Conservation (phyloP, 805 yeast species). For the Nadsonia fulvescens region DNA sequence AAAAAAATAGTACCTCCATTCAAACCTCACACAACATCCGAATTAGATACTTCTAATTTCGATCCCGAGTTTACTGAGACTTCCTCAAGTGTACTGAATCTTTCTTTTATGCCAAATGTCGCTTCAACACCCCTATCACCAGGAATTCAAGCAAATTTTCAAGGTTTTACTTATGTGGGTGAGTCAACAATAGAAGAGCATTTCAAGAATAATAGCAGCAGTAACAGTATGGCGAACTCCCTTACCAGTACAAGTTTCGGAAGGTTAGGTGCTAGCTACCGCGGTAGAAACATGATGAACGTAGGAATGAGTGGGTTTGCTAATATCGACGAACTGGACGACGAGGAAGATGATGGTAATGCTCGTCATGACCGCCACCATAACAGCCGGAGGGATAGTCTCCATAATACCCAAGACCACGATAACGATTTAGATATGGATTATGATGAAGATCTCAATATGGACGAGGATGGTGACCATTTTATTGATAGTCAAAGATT, state of each 20-base stretch:
- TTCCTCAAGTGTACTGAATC: slow-evolving; percentile 72
- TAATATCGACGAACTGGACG: neutral
- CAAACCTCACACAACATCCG: slow-evolving; percentile 81
- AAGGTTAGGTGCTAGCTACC: too few relatives aligned
- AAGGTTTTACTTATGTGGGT: slow-evolving; percentile 92
- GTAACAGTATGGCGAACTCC: too few relatives aligned
- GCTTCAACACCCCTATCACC: slow-evolving; percentile 77
- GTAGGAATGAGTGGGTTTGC: too few relatives aligned
- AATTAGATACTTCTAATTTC: slow-evolving; percentile 88
- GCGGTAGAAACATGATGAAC: too few relatives aligned
- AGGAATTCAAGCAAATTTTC: slow-evolving; percentile 88
- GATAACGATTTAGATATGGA: slow-evolving; percentile 20
- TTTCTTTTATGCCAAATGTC: too few relatives aligned
- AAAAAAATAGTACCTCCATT: slow-evolving; percentile 92
- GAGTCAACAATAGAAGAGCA: slow-evolving; percentile 85
- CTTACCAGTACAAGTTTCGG: too few relatives aligned
- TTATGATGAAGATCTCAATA: slow-evolving; percentile 20
- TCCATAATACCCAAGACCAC: too few relatives aligned
- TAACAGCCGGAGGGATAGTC: too few relatives aligned
- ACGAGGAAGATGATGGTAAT: slow-evolving; percentile 1
- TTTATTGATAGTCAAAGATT: slow-evolving; percentile 73
- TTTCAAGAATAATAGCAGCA: too few relatives aligned
- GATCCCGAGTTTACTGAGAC: slow-evolving; percentile 96
- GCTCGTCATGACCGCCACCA: too few relatives aligned
- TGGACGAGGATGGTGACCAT: slow-evolving; percentile 55